Evolutionary conservation across 2,329 filamentous ascomycete species (phyloP).

Genomic region (Ceratocystis variospora): DNA sequence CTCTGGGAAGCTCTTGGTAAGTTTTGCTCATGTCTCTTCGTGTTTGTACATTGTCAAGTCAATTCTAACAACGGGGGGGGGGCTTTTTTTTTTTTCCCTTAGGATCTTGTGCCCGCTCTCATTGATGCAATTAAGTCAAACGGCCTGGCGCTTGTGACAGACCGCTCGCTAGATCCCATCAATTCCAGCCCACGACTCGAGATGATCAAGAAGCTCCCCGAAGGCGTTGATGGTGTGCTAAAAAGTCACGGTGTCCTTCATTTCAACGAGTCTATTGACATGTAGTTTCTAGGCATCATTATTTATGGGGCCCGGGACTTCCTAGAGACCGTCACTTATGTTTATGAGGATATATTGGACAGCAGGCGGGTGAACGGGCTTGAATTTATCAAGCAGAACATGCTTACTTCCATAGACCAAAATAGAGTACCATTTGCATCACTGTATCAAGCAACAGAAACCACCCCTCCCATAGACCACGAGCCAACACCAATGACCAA

Average conservation of each 20-base stretch:
- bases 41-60: neutral
- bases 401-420: constrained; percentile 5
- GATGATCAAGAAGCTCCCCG: constrained; percentile 49
- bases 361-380: neutral
- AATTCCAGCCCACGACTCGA: constrained; percentile 31
- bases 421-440: constrained; percentile 5
- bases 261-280: constrained; percentile 85
- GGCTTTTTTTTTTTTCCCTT: neutral
- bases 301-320: neutral
- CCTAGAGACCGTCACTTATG: neutral
- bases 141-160: constrained; percentile 79
- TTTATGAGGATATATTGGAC: neutral
- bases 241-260: constrained; percentile 74
- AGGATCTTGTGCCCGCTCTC: constrained; percentile 88
- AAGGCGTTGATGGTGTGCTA: constrained; percentile 77
- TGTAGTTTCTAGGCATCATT: constrained; percentile 28
- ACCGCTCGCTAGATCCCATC: constrained; percentile 50
- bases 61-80: neutral
- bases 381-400: neutral
- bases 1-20: constrained; percentile 69
- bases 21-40: constrained; percentile 26
- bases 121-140: constrained; percentile 90
- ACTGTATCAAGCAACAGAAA: neutral
- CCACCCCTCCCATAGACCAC: neutral
- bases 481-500: neutral